Evolutionary conservation across 164 flowering plant genomes (phyloP).

Genomic region (Vitis vinifera): ASM3070453v1 NC_081808.1:61001-61500

Average conservation of each 20-base stretch:
- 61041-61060: no score
- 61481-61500: conserved; percentile 47
- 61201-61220: no score
- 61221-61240: not conserved
- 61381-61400: conserved; percentile 29
- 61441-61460: not conserved
- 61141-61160: no score
- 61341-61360: conserved; percentile 22
- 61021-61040: no score
- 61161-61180: no score
- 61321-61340: conserved; percentile 32
- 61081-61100: no score
- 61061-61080: no score
- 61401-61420: conserved; percentile 20
- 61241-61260: conserved; percentile 13
- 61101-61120: no score
- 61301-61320: conserved; percentile 34
- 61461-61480: conserved; percentile 10
- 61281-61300: conserved; percentile 31
- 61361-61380: conserved; percentile 30
- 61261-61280: conserved; percentile 26
- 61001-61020: no score
- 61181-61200: no score
- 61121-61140: no score
- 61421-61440: not conserved